These are phyloP conservation scores for Saccharomycopsis capsularis DNA, from an alignment of 805 yeast genomes.

Conservation along the genomic window DNA sequence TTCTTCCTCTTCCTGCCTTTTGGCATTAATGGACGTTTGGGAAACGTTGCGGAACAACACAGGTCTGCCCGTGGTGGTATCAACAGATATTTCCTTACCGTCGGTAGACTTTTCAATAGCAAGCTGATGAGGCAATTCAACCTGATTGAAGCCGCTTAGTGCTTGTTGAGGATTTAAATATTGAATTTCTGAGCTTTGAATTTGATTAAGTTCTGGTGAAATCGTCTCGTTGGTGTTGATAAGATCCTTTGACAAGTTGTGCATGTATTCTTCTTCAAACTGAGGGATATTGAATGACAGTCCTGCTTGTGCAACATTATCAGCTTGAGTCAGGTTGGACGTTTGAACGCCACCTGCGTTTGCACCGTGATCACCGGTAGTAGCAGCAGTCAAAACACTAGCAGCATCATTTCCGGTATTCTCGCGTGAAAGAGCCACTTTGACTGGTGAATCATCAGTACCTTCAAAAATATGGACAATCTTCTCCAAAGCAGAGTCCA, in stretches of 20 bases:
- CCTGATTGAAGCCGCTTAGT: constrained; percentile 11
- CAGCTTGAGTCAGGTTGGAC: not conserved
- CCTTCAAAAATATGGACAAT: constrained; percentile 33
- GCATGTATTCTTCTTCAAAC: constrained; percentile 17
- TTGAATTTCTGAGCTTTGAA: constrained; percentile 18
- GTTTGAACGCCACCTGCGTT: not conserved
- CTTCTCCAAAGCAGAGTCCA: constrained; percentile 64
- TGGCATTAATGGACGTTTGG: constrained; percentile 59
- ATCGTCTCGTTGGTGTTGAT: constrained; percentile 18
- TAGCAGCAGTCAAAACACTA: not conserved
- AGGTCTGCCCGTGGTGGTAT: constrained; percentile 65
- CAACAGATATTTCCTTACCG: constrained; percentile 49
- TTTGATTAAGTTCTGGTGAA: constrained; percentile 17
- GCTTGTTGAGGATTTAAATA: constrained; percentile 5
- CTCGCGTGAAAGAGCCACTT: not conserved
- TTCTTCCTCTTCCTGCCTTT: constrained; percentile 80
- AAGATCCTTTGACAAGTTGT: constrained; percentile 21
- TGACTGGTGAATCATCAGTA: constrained; percentile 15
- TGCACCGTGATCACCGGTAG: not conserved
- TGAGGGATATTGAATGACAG: not conserved
- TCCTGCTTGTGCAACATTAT: not conserved
- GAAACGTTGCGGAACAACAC: constrained; percentile 58
- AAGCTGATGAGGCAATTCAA: constrained; percentile 54
- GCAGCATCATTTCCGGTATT: constrained; percentile 1
- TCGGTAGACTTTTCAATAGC: constrained; percentile 57